phyloP scores from a whole-genome alignment of 2,329 filamentous ascomycete genomes.

The Aplosporella prunicola region DNA sequence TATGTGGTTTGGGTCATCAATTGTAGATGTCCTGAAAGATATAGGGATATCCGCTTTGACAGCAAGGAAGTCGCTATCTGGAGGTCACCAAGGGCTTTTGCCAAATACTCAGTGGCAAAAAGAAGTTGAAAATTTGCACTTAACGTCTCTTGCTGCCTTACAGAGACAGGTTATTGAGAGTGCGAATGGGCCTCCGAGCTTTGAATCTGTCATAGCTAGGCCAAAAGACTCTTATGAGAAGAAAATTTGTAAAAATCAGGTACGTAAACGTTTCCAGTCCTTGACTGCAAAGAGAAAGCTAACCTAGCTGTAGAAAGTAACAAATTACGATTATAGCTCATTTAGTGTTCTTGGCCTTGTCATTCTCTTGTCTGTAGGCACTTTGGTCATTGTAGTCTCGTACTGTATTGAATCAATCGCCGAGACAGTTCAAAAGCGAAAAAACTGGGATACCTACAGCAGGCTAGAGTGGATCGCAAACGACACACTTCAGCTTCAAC shows the following conservation, averaged over 20 bases:
- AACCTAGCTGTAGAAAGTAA: constrained; percentile 13
- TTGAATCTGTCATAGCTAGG: neutral
- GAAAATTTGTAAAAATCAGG: neutral
- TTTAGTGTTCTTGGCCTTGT: constrained; percentile 17
- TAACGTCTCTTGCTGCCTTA: constrained; percentile 10
- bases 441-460: constrained; percentile 8
- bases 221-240: neutral
- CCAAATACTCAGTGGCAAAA: constrained; percentile 16
- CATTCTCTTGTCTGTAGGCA: constrained; percentile 16
- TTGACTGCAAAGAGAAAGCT: too few relatives aligned
- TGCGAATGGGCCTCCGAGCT: constrained; percentile 6
- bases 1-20: too few relatives aligned
- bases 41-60: neutral
- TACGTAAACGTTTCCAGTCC: too few relatives aligned
- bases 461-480: constrained; percentile 12
- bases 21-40: neutral
- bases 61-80: neutral
- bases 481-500: constrained; percentile 12
- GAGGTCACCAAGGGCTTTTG: constrained; percentile 11
- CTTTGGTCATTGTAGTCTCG: constrained; percentile 15
- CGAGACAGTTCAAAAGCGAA: constrained; percentile 8
- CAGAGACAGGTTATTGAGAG: constrained; percentile 4
- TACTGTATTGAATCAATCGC: constrained; percentile 3
- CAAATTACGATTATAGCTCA: constrained; percentile 13
- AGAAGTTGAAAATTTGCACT: constrained; percentile 13